A percentile compares a stretch with the other conserved stretches of the same genome.
Conservation (phyloP, 1,284 basidiomycete species). For the Fistulinella cinereoalba region DNA sequence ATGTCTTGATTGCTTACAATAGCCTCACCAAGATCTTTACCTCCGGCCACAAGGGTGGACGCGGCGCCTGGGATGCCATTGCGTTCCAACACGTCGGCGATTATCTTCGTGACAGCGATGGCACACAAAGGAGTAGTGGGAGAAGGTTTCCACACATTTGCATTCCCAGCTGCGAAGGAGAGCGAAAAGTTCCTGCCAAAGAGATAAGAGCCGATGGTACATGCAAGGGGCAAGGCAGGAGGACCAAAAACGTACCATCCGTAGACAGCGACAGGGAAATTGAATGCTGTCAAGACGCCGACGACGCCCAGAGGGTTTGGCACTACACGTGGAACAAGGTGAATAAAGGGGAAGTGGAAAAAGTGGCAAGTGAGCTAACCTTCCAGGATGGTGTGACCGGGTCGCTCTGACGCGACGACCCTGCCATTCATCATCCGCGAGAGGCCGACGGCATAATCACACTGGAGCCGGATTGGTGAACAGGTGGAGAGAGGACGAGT, state of each 20-base stretch:
- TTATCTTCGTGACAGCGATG: slow-evolving; percentile 85
- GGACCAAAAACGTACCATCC: slow-evolving; percentile 56
- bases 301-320: slow-evolving; percentile 92
- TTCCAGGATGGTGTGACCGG: slow-evolving; percentile 90
- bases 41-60: slow-evolving; percentile 81
- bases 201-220: slow-evolving; percentile 4
- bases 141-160: slow-evolving; percentile 94
- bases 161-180: slow-evolving; percentile 87
- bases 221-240: background rate
- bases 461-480: too few relatives aligned
- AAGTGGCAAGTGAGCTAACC: slow-evolving; percentile 38
- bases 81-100: slow-evolving; percentile 75
- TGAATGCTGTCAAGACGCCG: slow-evolving; percentile 90
- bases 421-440: slow-evolving; percentile 91
- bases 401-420: slow-evolving; percentile 81
- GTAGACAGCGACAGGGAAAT: slow-evolving; percentile 91
- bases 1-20: slow-evolving; percentile 73
- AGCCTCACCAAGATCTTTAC: slow-evolving; percentile 75
- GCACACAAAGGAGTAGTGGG: slow-evolving; percentile 85
- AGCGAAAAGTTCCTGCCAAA: slow-evolving; percentile 92
- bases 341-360: slow-evolving; percentile 4
- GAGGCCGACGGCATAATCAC: slow-evolving; percentile 78
- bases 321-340: slow-evolving; percentile 45
- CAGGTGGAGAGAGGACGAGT: too few relatives aligned
- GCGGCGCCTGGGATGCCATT: slow-evolving; percentile 83